A percentile compares a stretch with the other conserved stretches of the same genome.
phyloP scores from a whole-genome alignment of 768 basidiomycete genomes.

The Tylopilus plumbeoviolaceoides region DNA sequence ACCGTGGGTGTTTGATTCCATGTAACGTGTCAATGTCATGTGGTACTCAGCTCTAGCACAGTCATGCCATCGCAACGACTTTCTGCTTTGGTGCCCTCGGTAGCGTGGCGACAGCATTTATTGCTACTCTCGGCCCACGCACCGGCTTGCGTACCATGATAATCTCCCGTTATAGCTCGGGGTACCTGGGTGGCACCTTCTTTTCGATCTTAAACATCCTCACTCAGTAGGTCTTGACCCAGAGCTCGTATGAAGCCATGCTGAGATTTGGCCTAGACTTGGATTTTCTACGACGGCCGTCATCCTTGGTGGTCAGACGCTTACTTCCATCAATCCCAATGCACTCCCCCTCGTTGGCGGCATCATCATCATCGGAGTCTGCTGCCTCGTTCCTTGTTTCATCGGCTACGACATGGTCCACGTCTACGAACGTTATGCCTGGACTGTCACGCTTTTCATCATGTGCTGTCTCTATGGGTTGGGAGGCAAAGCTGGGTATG shows the following conservation, averaged over 20 bases:
- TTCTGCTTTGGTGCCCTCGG: slow-evolving; percentile 45
- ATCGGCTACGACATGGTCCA: slow-evolving; percentile 46
- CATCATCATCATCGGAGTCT: slow-evolving; percentile 43
- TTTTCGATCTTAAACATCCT: slow-evolving; percentile 53
- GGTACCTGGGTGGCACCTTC: slow-evolving; percentile 45
- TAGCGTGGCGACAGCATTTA: slow-evolving; percentile 40
- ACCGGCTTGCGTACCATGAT: slow-evolving; percentile 56
- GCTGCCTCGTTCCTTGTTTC: slow-evolving; percentile 42
- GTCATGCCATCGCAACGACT: slow-evolving; percentile 43
- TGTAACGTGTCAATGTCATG: neutral
- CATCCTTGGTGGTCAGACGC: slow-evolving; percentile 52
- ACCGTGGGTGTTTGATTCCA: slow-evolving; percentile 27
- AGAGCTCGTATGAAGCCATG: neutral
- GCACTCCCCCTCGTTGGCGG: slow-evolving; percentile 46
- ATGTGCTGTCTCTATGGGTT: slow-evolving; percentile 51
- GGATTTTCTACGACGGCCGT: slow-evolving; percentile 46
- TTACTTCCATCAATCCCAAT: slow-evolving; percentile 42
- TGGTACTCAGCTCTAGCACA: slow-evolving; percentile 13
- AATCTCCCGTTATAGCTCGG: slow-evolving; percentile 45
- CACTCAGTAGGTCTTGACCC: slow-evolving; percentile 34
- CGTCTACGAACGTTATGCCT: slow-evolving; percentile 52
- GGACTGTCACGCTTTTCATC: slow-evolving; percentile 45
- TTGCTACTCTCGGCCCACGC: slow-evolving; percentile 49
- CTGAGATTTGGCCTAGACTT: slow-evolving; percentile 27
- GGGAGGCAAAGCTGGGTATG: slow-evolving; percentile 43